A percentile compares a stretch with the other conserved stretches of the same genome.
Conservation (phyloP, 2,329 filamentous ascomycete genomes). For the Penicillium sp. region DNA sequence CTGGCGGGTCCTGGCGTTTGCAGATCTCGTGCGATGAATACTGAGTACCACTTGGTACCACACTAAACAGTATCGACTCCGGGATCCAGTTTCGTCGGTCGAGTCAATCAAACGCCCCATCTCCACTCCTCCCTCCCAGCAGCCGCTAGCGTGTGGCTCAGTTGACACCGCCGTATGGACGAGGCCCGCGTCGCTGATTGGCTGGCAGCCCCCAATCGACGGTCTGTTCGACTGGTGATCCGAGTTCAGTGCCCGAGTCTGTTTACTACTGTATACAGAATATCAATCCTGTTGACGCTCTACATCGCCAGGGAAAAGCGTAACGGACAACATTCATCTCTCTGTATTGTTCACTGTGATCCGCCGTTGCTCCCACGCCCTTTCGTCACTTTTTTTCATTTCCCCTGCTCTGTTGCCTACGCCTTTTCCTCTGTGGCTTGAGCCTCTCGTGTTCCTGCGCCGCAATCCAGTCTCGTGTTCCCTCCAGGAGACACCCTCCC, state of each 20-base stretch:
- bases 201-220: slow-evolving; percentile 6
- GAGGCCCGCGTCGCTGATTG: slow-evolving; percentile 16
- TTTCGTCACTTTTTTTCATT: background rate
- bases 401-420: slow-evolving; percentile 12
- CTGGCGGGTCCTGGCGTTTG: slow-evolving; percentile 17
- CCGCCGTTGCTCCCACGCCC: background rate
- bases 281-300: background rate
- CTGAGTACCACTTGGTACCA: background rate
- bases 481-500: background rate
- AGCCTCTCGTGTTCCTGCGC: slow-evolving; percentile 29
- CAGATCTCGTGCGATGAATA: background rate
- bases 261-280: background rate
- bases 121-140: background rate
- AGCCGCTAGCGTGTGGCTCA: slow-evolving; percentile 20
- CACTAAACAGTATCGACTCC: no score
- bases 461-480: slow-evolving; percentile 23
- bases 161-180: slow-evolving; percentile 22
- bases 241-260: background rate
- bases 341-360: background rate
- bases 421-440: slow-evolving; percentile 22
- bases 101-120: background rate
- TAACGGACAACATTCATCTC: background rate
- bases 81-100: no score
- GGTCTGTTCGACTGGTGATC: background rate
- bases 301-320: background rate